Evolutionary conservation across 1,284 basidiomycete genomes (phyloP), one percentile per base, ranked within the genome.

Genomic region (Veloporphyrellus conicus): DNA sequence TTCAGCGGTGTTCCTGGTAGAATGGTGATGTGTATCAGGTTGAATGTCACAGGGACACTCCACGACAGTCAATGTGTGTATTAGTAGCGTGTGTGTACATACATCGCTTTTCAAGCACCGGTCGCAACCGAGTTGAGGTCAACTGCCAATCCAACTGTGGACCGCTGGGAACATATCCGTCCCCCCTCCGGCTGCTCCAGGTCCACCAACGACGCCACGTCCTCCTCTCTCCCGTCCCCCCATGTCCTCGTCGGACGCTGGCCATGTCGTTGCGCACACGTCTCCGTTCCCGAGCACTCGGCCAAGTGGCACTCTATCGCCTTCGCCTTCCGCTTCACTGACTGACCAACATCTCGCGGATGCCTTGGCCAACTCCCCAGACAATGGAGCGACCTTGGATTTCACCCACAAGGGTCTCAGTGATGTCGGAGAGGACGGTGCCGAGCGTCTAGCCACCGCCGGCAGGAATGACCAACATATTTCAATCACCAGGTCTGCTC

Each of bases 361-460:
- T 35, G 90, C 88, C 19, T 64, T 89, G 22, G 68, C 72, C 37
- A 77, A 72, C 53, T 92, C 89, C 27, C 70, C 77, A 6, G 91
- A 95, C 70, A 71, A 77, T 48, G 90, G 91, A 16, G 79, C 81
- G 46, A 94, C 92, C 6, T 73, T 96, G 47, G 84, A 91, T 62
- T 76, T 96, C 47, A 82, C 87, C 47, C 84, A 90, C 65, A 80
- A 84, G 66, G 77, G 77, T 34, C 72, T 96, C 32, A 80, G 82
- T 4, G 82, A 90, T 50, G 79, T 96, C 27, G 82, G 81, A 16
- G 79, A 82, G 54, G 76, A 78, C 34, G 87, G 85, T 27, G 85
- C 84, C 9, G 78, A 87, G 53, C 81, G 87, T 60, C 78, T 96
- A 10, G 83, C 82, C 19, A 72, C 69, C 16, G 73, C 82, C 12